Percentiles rank a stretch among this genome's conserved stretches.
phyloP scores from a whole-genome alignment of 2,329 filamentous ascomycete genomes.

The Xylaria sp. region DNA sequence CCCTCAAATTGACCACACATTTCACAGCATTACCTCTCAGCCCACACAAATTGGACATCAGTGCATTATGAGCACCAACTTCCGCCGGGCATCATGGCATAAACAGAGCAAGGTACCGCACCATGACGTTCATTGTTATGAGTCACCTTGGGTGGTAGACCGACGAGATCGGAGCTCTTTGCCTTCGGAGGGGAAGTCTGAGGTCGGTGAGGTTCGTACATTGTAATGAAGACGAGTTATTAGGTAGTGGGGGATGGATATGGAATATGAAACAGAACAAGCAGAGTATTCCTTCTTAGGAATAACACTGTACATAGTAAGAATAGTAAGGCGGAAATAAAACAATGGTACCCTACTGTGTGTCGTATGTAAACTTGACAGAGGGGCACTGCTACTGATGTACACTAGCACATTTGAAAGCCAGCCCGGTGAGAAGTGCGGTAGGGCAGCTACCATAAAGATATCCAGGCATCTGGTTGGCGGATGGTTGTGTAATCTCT shows the following conservation, averaged over 20 bases:
- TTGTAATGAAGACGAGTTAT: neutral
- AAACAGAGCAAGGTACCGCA: conserved; percentile 38
- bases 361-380: neutral
- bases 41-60: conserved; percentile 51
- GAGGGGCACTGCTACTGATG: neutral
- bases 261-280: conserved; percentile 26
- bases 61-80: conserved; percentile 44
- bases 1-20: conserved; percentile 47
- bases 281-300: conserved; percentile 26
- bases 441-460: conserved; percentile 24
- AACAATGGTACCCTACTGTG: neutral
- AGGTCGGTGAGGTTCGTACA: conserved; percentile 16
- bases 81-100: conserved; percentile 49
- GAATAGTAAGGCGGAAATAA: neutral
- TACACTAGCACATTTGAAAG: conserved; percentile 13
- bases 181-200: conserved; percentile 7
- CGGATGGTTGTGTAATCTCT: conserved; percentile 28
- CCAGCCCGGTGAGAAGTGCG: conserved; percentile 31
- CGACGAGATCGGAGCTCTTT: conserved; percentile 34
- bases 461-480: conserved; percentile 18
- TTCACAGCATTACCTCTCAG: conserved; percentile 41
- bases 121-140: conserved; percentile 45
- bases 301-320: neutral
- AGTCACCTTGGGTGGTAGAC: conserved; percentile 44
- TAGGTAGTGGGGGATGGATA: conserved; percentile 10